Percentiles rank a stretch among this genome's conserved stretches.
These are phyloP conservation scores for Amanita phalloides DNA, from an alignment of 768 basidiomycete genomes.

Conservation along the genomic window DNA sequence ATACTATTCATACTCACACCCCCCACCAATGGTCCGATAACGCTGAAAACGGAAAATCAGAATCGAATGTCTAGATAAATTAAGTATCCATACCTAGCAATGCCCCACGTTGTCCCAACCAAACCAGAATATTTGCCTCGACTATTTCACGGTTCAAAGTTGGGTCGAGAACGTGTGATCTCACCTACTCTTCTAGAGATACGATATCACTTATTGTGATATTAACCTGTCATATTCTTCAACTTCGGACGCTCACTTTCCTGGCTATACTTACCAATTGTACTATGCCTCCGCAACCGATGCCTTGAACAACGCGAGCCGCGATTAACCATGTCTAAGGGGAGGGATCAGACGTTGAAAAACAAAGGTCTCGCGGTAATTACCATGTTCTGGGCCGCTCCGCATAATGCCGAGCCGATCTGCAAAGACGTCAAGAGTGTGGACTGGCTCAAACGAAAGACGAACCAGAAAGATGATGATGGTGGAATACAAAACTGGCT, in stretches of 20 bases:
- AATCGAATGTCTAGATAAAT: not conserved
- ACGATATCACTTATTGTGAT: conserved; percentile 82
- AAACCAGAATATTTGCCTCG: conserved; percentile 73
- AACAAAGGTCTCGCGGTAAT: not conserved
- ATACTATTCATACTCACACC: conserved; percentile 39
- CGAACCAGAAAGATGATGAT: conserved; percentile 60
- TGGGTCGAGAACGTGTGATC: not conserved
- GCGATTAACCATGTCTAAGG: conserved; percentile 58
- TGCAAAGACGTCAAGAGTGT: conserved; percentile 13
- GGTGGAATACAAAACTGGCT: conserved; percentile 56
- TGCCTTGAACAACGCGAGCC: conserved; percentile 70
- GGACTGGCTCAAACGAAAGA: not conserved
- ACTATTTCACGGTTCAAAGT: conserved; percentile 19
- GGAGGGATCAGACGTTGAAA: not conserved
- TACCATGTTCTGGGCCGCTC: conserved; percentile 68
- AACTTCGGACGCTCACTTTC: not conserved
- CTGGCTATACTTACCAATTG: conserved; percentile 39
- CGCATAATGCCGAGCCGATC: conserved; percentile 75
- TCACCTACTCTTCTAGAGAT: conserved; percentile 57
- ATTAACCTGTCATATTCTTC: conserved; percentile 28
- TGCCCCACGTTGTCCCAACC: conserved; percentile 75
- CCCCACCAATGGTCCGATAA: conserved; percentile 72
- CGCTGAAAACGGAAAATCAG: conserved; percentile 21
- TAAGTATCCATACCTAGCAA: conserved; percentile 25
- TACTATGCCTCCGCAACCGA: conserved; percentile 74